phyloP scores from a whole-genome alignment of 106 monocot genomes.

The Apostasia ramifera region DNA sequence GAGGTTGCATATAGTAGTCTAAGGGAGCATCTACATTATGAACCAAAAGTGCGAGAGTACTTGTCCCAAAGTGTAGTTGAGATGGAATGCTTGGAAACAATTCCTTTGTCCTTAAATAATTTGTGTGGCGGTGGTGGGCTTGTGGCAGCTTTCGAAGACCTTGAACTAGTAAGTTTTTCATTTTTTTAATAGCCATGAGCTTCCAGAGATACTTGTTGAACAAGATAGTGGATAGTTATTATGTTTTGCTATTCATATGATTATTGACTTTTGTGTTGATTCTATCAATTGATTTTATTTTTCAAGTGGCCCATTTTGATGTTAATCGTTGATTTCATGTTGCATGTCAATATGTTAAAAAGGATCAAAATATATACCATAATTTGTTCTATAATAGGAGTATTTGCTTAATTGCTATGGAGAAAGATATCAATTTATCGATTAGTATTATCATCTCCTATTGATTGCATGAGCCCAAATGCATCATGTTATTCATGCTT shows the following conservation, averaged over 20 bases:
- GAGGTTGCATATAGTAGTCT: constrained; percentile 33
- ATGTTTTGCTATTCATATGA: background rate
- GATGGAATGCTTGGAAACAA: constrained; percentile 17
- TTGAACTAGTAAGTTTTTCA: constrained; percentile 31
- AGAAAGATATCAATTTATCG: no score
- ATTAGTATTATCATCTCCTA: no score
- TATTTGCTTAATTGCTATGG: no score
- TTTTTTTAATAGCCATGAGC: background rate
- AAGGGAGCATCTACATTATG: constrained; percentile 36
- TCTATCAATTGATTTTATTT: background rate
- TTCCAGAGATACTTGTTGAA: background rate
- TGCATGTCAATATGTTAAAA: no score
- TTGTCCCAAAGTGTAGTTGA: constrained; percentile 14
- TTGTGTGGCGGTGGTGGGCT: background rate
- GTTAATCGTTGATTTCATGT: no score
- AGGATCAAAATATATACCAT: no score
- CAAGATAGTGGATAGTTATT: background rate
- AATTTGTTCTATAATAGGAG: no score
- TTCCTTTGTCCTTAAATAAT: constrained; percentile 9
- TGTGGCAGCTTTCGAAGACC: constrained; percentile 13
- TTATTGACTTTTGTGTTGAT: background rate
- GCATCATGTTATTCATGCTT: no score
- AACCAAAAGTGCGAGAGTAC: constrained; percentile 18
- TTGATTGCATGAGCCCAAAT: no score
- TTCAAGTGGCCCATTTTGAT: background rate